Conservation (phyloP, 225 moss, liverwort and hornwort genomes). For the Ulota crispa region DNA sequence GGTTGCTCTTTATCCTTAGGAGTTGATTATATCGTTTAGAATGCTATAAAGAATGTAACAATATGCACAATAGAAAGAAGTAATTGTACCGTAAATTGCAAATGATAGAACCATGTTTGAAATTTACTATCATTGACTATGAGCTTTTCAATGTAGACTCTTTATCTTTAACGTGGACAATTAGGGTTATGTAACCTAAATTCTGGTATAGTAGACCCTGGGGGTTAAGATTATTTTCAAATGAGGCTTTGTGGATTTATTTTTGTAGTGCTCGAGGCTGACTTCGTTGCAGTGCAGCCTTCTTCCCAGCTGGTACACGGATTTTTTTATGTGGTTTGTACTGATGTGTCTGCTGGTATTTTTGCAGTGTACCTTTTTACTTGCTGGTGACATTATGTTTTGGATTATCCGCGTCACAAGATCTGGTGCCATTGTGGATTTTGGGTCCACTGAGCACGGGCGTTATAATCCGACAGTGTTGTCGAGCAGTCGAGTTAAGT, state of each 20-base stretch:
- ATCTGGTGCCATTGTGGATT: constrained; percentile 84
- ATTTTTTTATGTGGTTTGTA: not conserved
- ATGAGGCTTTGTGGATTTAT: not conserved
- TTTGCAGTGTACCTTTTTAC: constrained; percentile 69
- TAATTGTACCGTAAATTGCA: not conserved
- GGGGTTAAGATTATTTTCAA: too few species aligned
- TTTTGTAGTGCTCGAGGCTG: not conserved
- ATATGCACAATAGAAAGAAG: not conserved
- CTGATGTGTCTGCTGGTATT: constrained; percentile 2
- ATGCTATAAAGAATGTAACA: not conserved
- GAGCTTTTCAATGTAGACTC: not conserved
- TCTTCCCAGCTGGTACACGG: not conserved
- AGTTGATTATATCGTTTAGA: not conserved
- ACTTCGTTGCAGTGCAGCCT: constrained; percentile 5
- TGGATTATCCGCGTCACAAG: constrained; percentile 64
- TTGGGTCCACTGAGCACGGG: constrained; percentile 75
- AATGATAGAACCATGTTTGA: not conserved
- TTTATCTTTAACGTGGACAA: not conserved
- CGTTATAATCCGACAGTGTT: constrained; percentile 64
- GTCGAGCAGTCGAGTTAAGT: constrained; percentile 43
- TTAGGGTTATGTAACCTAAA: not conserved
- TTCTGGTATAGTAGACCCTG: not conserved
- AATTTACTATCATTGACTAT: not conserved
- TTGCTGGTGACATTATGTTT: constrained; percentile 60
- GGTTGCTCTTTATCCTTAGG: not conserved